phyloP scores from a whole-genome alignment of 257 asterid species.

The Parsonsia alboflavescens region DNA sequence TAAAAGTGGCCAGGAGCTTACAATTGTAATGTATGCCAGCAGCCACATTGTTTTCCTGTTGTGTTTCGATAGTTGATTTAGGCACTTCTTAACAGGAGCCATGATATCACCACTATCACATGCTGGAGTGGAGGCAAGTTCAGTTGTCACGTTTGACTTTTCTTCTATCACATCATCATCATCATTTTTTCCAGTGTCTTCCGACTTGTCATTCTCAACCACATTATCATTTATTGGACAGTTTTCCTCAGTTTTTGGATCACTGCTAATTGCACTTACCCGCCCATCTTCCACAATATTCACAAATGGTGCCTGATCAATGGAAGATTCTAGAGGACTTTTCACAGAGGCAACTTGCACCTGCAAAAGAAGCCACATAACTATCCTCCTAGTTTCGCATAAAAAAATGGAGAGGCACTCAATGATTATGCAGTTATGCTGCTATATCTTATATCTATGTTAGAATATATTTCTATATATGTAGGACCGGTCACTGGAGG shows the following conservation, averaged over 20 bases:
- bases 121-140: slow-evolving; percentile 16
- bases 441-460: too few relatives aligned
- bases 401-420: not conserved
- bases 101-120: slow-evolving; percentile 20
- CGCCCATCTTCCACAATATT: slow-evolving; percentile 46
- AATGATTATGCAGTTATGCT: not conserved
- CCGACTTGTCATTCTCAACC: slow-evolving; percentile 20
- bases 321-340: slow-evolving; percentile 45
- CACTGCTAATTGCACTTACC: slow-evolving; percentile 41
- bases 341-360: slow-evolving; percentile 27
- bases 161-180: slow-evolving; percentile 7
- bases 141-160: slow-evolving; percentile 14
- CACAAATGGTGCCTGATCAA: slow-evolving; percentile 62
- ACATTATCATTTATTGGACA: slow-evolving; percentile 14
- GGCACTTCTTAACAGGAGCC: slow-evolving; percentile 42
- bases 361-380: slow-evolving; percentile 27
- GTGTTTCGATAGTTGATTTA: slow-evolving; percentile 44
- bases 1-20: slow-evolving; percentile 68
- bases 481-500: not conserved
- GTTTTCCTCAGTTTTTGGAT: slow-evolving; percentile 22
- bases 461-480: too few relatives aligned
- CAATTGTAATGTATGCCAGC: slow-evolving; percentile 64
- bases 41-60: slow-evolving; percentile 55
- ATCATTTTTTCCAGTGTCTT: slow-evolving; percentile 18
- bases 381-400: not conserved